A percentile compares a stretch with the other conserved stretches of the same genome.
Conservation (phyloP, 2,329 filamentous ascomycete genomes). For the Epichloe sp. region DNA sequence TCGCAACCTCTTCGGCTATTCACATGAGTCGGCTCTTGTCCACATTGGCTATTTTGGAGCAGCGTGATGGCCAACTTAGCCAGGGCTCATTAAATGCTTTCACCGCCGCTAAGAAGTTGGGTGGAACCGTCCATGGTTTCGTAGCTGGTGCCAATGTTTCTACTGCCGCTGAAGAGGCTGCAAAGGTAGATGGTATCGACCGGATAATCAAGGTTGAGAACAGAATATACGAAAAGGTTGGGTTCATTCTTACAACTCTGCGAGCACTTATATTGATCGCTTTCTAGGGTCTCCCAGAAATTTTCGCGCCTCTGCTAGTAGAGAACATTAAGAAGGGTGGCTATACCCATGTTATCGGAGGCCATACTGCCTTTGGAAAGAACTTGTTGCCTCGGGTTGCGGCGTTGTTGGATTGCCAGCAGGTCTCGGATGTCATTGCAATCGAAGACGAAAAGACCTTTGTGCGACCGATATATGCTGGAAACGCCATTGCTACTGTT, state of each 20-base stretch:
- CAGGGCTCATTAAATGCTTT: conserved; percentile 71
- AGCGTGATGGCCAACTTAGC: conserved; percentile 79
- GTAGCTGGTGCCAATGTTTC: conserved; percentile 72
- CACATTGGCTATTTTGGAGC: conserved; percentile 83
- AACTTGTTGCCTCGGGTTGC: conserved; percentile 83
- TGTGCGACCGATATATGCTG: conserved; percentile 91
- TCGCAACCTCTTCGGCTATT: neutral
- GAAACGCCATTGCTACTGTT: conserved; percentile 92
- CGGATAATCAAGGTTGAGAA: conserved; percentile 88
- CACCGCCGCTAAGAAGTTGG: conserved; percentile 74
- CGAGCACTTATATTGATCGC: conserved; percentile 3
- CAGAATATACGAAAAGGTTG: conserved; percentile 79
- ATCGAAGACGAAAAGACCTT: conserved; percentile 91
- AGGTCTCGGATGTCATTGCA: conserved; percentile 79
- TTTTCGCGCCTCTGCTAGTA: conserved; percentile 80
- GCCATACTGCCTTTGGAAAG: conserved; percentile 94
- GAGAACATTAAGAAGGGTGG: conserved; percentile 96
- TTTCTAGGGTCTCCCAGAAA: conserved; percentile 71
- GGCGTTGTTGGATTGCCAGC: conserved; percentile 81
- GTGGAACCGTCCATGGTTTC: conserved; percentile 75
- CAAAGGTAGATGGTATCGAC: conserved; percentile 80
- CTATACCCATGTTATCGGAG: conserved; percentile 82
- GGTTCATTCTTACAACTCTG: neutral
- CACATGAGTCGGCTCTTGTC: conserved; percentile 38
- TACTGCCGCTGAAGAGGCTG: conserved; percentile 64